A percentile compares a stretch with the other conserved stretches of the same genome.
Evolutionary conservation across 1,284 basidiomycete species (phyloP).

Genomic region (Cryptococcus sp.): DNA sequence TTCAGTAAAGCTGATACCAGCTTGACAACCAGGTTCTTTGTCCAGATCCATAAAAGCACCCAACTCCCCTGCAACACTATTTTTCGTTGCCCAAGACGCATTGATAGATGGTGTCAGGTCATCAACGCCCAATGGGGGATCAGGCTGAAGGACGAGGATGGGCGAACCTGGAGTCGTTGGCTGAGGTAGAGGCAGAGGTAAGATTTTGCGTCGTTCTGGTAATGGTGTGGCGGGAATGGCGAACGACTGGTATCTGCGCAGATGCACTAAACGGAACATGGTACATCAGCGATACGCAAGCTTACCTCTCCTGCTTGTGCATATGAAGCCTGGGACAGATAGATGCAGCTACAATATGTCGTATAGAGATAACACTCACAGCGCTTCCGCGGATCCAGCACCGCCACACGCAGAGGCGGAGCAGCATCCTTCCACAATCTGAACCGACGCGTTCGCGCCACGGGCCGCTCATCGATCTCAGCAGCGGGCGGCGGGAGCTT

Average conservation of each 20-base stretch:
- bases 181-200: constrained; percentile 2
- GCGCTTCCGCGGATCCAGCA: constrained; percentile 33
- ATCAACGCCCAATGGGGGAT: background rate
- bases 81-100: too few relatives aligned
- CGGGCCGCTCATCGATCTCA: constrained; percentile 32
- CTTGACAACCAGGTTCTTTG: too few relatives aligned
- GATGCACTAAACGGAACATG: constrained; percentile 14
- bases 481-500: constrained; percentile 31
- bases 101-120: background rate
- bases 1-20: too few relatives aligned
- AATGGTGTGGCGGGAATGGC: constrained; percentile 17
- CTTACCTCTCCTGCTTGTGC: background rate
- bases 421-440: constrained; percentile 29
- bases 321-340: background rate
- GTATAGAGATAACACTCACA: constrained; percentile 18
- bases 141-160: background rate
- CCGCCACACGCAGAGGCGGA: constrained; percentile 20
- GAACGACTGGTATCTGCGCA: constrained; percentile 32
- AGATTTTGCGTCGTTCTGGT: constrained; percentile 1
- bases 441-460: constrained; percentile 28
- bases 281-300: background rate
- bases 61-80: too few relatives aligned
- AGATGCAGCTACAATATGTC: too few relatives aligned
- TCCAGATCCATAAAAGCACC: too few relatives aligned
- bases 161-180: background rate